Evolutionary conservation across 2,329 filamentous ascomycete genomes (phyloP).

Genomic region (Microcyclosporella mali): DNA sequence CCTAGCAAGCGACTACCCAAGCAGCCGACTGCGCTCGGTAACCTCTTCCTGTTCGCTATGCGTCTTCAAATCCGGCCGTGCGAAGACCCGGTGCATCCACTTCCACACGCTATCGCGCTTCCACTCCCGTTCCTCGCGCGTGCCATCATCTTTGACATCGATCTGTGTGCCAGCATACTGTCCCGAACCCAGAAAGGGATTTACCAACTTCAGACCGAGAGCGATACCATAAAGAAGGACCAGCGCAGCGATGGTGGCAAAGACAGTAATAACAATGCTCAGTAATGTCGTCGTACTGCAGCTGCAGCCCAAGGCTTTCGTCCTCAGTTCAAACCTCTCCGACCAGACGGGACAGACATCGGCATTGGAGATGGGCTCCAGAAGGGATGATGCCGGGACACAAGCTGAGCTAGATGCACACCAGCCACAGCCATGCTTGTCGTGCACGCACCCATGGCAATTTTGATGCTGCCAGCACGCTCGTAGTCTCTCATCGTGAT

Average conservation of each 20-base stretch:
- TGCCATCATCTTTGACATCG: conserved; percentile 26
- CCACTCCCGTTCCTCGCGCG: conserved; percentile 20
- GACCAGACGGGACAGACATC: conserved; percentile 32
- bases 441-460: conserved; percentile 27
- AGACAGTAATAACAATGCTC: conserved; percentile 38
- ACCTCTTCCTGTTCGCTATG: conserved; percentile 35
- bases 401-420: conserved; percentile 40
- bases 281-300: conserved; percentile 44
- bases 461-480: conserved; percentile 31
- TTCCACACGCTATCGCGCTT: conserved; percentile 11
- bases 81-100: conserved; percentile 9
- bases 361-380: conserved; percentile 35
- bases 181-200: conserved; percentile 25
- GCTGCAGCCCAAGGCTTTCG: conserved; percentile 39
- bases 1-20: conserved; percentile 16
- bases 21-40: conserved; percentile 28
- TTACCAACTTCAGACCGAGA: conserved; percentile 13
- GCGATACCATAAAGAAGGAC: conserved; percentile 31
- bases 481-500: conserved; percentile 10
- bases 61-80: conserved; percentile 13
- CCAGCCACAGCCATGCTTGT: conserved; percentile 37
- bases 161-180: conserved; percentile 27
- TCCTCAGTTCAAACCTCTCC: conserved; percentile 43
- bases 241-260: conserved; percentile 37
- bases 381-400: conserved; percentile 37